Base-by-base conservation (phyloP, 805 yeast species). In the Candida ponderosae region DNA sequence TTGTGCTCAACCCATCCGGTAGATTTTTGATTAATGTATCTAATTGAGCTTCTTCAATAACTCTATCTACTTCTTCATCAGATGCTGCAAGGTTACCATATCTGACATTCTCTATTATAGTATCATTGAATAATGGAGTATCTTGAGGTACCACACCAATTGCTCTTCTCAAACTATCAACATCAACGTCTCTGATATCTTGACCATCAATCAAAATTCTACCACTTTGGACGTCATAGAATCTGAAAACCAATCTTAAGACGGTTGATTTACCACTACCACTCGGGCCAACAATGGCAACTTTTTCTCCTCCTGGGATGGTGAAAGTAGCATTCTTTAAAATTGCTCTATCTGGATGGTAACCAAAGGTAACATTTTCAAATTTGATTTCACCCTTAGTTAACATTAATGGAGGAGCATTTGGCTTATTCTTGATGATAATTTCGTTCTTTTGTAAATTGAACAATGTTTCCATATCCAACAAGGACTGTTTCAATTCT, bases 141-240 rank as follows among this genome's bases (percentile, higher is more conserved):
- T 90, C 98, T 59, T 90, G 98, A 2, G 98, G 98, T 3, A 90
- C 98, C 18, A 90, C 94, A 31, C 97, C 97, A 42, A 90, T 73
- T 9, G 76, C 66, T 37, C 58, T 63, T 46, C 98, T 69, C 36
- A 93, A 63, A 11, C 89, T 75, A 36, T 85, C 90, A 31, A 90
- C 53, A 31, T 81, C 81, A 31, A 88, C 79, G 35, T 77, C 73
- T 32, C 78, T 65, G 35, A 93, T 78, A 57, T 93, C 96, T 50
- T 85, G 93, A 3, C 95, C 96, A 60, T 90, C 96, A 35, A 90
- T 76, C 21, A 80, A 57, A 38, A 90, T 84, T 34, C 86, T 65
- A 11, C 97, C 97, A 13, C 68, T 62, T 29, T 67, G 66, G 3
- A 86, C 83, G 54, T 90, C 98, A 58, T 87, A 89, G 56, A 93